Evolutionary conservation across 148 eudicot genomes (phyloP), one percentile per base, ranked within the genome.

Genomic region (Beta vulgaris): DNA sequence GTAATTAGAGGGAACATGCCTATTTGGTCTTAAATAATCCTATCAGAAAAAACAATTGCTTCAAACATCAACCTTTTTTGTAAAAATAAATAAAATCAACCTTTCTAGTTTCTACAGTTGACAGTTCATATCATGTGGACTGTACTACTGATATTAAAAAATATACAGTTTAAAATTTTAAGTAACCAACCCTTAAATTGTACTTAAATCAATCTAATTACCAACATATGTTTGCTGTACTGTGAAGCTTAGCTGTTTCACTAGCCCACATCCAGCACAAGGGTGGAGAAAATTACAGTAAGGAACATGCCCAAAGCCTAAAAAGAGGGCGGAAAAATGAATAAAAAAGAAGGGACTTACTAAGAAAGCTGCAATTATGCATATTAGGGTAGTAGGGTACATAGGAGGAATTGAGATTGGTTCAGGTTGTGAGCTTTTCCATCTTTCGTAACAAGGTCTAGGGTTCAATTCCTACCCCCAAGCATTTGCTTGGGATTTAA

Each of bases 151-250:
- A 19, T 8, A 51, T 6, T 59, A 59, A 59, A 0, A n/a, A 29
- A 21, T 29, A 12, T 11, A 29, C 36, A n/a, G n/a, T n/a, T n/a
- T n/a, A 59, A 28, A 59, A 2, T 57, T n/a, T 10, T 10, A 12
- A 0, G 0, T 12, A 59, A 59, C 64, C n/a, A 28, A 14, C 12
- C 6, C 64, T 59, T 29, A 14, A 5, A 15, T 59, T 29, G n/a
- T 32, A n/a, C 66, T 12, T 61, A 31, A 61, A 14, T 28, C 6
- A 39, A 42, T 37, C 44, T 18, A 19, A 11, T 8, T 39, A 8
- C 6, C 72, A 69, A 28, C n/a, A 44, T 16, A 28, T 15, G 21
- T 69, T 46, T 43, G 55, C 72, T 66, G 48, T 66, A 68, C 37
- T 43, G 26, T 18, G n/a, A 43, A 28, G 21, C 55, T 68, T 42